These are phyloP conservation scores for Apiospora marii DNA, from an alignment of 2,329 filamentous ascomycete genomes.

Conservation along the genomic window DNA sequence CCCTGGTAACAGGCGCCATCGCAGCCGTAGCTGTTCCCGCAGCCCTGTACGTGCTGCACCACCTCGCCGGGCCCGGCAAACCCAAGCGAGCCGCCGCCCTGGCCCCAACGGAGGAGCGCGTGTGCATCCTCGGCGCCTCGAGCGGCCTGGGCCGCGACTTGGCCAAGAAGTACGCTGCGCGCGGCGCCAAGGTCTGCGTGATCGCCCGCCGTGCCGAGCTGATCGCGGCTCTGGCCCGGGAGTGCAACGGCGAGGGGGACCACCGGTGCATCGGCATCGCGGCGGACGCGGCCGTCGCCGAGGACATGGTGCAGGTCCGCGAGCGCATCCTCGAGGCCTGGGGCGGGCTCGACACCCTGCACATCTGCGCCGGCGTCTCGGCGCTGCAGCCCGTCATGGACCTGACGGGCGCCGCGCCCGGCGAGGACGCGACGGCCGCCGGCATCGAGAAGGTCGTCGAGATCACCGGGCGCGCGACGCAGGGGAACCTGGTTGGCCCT, in stretches of 20 bases:
- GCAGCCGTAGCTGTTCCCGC: not conserved
- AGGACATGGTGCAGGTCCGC: constrained; percentile 41
- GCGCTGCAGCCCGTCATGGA: constrained; percentile 44
- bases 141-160: constrained; percentile 43
- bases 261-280: constrained; percentile 36
- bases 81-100: not conserved
- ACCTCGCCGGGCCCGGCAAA: not conserved
- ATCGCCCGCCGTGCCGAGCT: constrained; percentile 41
- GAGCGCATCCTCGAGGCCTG: constrained; percentile 35
- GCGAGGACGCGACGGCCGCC: constrained; percentile 32
- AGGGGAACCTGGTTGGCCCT: constrained; percentile 43
- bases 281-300: constrained; percentile 39
- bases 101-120: constrained; percentile 37
- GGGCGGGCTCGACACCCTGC: constrained; percentile 43
- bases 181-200: constrained; percentile 40
- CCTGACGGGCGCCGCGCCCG: constrained; percentile 33
- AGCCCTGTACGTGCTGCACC: not conserved
- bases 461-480: constrained; percentile 36
- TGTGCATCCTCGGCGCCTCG: constrained; percentile 44
- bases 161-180: constrained; percentile 40
- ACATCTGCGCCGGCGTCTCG: constrained; percentile 44
- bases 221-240: constrained; percentile 36
- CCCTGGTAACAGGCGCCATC: not conserved
- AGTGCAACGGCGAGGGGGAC: constrained; percentile 34
- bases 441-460: constrained; percentile 37